Evolutionary conservation across 2,329 filamentous ascomycete species (phyloP).

Genomic region (Mycogone perniciosa): DNA sequence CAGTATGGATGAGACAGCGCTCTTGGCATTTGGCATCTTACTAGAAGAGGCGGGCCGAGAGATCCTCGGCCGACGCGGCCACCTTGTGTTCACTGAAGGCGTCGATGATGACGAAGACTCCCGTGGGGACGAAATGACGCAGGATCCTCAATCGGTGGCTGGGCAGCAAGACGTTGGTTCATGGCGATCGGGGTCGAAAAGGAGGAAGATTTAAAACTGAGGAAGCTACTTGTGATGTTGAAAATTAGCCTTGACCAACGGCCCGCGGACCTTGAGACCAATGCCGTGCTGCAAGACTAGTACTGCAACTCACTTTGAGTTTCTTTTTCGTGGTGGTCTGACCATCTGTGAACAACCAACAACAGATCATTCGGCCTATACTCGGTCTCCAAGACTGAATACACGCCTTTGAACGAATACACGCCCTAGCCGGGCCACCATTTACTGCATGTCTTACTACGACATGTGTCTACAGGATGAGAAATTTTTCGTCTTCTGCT

Average conservation of each 20-base stretch:
- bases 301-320: no score
- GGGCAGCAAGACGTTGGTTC: constrained; percentile 20
- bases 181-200: constrained; percentile 23
- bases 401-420: no score
- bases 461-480: no score
- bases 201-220: constrained; percentile 23
- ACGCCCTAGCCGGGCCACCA: no score
- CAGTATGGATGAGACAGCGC: constrained; percentile 72
- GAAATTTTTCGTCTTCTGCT: no score
- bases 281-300: neutral
- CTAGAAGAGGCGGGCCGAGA: constrained; percentile 63
- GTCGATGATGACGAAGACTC: constrained; percentile 2
- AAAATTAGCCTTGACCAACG: neutral
- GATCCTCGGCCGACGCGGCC: constrained; percentile 56
- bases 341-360: no score
- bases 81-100: constrained; percentile 58
- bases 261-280: neutral
- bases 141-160: constrained; percentile 13
- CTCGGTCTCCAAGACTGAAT: no score
- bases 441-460: no score
- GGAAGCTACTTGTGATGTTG: neutral
- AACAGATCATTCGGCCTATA: no score
- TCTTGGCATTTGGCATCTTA: constrained; percentile 68
- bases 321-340: no score
- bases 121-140: neutral